phyloP scores from a whole-genome alignment of 768 basidiomycete genomes.

The Termitomyces bulborhizus region DNA sequence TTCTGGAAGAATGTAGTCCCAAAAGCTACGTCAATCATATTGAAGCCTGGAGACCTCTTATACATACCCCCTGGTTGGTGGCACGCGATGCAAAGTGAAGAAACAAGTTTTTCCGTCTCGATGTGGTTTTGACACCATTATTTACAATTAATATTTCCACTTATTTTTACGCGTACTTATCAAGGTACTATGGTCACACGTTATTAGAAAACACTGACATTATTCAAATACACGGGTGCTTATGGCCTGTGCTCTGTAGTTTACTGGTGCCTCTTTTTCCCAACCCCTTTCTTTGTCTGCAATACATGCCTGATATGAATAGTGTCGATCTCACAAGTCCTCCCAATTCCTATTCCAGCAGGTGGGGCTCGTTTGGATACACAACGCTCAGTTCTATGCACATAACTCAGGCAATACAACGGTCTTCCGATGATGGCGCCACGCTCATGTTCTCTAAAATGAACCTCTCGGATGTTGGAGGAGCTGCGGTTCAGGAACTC shows the following conservation, averaged over 20 bases:
- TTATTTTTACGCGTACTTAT: neutral
- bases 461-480: constrained; percentile 68
- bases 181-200: neutral
- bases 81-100: constrained; percentile 86
- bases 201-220: neutral
- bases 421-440: constrained; percentile 70
- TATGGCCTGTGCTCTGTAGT: neutral
- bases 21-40: constrained; percentile 50
- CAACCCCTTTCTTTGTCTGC: neutral
- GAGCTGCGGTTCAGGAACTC: constrained; percentile 73
- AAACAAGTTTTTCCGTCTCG: constrained; percentile 79
- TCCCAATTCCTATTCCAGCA: constrained; percentile 17
- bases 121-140: constrained; percentile 70
- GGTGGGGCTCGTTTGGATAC: constrained; percentile 10
- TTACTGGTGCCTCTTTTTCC: neutral
- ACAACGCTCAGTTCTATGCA: constrained; percentile 47
- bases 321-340: constrained; percentile 18
- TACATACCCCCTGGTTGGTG: constrained; percentile 93
- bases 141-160: too few relatives aligned
- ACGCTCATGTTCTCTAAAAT: constrained; percentile 84
- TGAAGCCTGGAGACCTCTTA: constrained; percentile 80
- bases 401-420: constrained; percentile 57
- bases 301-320: constrained; percentile 8
- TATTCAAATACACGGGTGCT: neutral
- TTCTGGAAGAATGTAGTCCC: constrained; percentile 58